Evolutionary conservation across 2,329 filamentous ascomycete species (phyloP), one percentile per base, ranked within the genome.

Genomic region (Aspergillus niger): DNA sequence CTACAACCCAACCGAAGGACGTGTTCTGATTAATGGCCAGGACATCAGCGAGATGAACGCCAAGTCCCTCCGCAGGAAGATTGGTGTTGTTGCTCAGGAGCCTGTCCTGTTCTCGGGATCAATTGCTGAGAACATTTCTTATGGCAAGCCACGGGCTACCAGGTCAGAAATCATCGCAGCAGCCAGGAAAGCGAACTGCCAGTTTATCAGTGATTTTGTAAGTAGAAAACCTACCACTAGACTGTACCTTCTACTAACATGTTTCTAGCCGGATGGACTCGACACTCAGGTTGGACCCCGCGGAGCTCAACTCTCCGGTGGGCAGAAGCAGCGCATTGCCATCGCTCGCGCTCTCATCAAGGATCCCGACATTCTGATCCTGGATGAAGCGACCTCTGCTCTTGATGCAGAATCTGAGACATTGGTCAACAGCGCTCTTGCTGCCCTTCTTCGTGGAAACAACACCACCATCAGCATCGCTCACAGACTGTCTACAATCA

Each of bases 381-480:
- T 99, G 0, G 95, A 99, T 72, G 95, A 99, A 82, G 91, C 96
- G 17, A 99, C 96, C 0, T 97, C 92, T 2, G 95, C 95, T 0
- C 84, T 99, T 7, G 95, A 99, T 74, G 95, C 95, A 13, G 95
- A 99, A 77, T 97, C 92, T 0, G 95, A 99, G 76, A 98, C 95
- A 0, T 85, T 98, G 2, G 95, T 99, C 62, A 99, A 99, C 74
- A 89, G 92, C 69, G 95, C 95, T 3, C 83, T 99, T 2, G 87
- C 87, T 6, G 87, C 87, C 48, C 83, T 99, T 36, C 87, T 99
- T 28, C 85, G 87, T 64, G 92, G 92, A 32, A 91, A 89, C 71
- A 97, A 95, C 77, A 99, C 96, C 0, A 99, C 95, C 10, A 98
- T 99, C 73, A 96, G 91, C 57, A 99, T 99, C 70, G 96, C 95